Evolutionary conservation across 352 stramenopile genomes (phyloP).

Genomic region (Pythium folliculosum): DNA sequence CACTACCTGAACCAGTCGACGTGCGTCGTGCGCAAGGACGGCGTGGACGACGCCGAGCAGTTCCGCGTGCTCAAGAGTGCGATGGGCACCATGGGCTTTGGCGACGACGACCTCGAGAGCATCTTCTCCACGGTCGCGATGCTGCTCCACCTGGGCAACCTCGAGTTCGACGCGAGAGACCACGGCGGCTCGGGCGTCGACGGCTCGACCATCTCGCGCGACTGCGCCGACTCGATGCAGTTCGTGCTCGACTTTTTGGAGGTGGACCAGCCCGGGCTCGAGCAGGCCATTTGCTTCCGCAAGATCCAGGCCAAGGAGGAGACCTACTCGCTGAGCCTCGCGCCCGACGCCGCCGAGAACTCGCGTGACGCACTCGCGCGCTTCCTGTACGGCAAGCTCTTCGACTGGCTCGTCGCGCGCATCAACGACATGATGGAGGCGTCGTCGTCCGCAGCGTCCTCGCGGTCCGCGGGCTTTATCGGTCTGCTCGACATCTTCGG

Average conservation of each 20-base stretch:
- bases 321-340: constrained; percentile 77
- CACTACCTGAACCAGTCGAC: constrained; percentile 91
- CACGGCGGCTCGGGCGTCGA: constrained; percentile 61
- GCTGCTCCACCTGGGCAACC: constrained; percentile 95
- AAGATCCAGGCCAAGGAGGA: constrained; percentile 95
- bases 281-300: constrained; percentile 89
- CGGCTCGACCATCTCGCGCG: constrained; percentile 60
- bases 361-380: constrained; percentile 94
- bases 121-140: constrained; percentile 92
- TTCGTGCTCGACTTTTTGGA: constrained; percentile 89
- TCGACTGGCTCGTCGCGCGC: constrained; percentile 89
- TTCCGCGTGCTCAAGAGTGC: constrained; percentile 78
- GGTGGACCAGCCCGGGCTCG: constrained; percentile 84
- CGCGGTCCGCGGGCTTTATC: constrained; percentile 66
- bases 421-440: constrained; percentile 85
- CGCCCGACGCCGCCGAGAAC: constrained; percentile 80
- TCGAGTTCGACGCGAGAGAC: constrained; percentile 85
- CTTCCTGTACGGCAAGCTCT: constrained; percentile 94
- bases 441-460: constrained; percentile 22
- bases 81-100: constrained; percentile 89
- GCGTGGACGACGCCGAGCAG: constrained; percentile 89
- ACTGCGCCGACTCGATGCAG: constrained; percentile 61
- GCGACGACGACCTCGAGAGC: constrained; percentile 83
- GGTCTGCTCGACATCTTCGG: constrained; percentile 93
- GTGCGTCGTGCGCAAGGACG: constrained; percentile 82